Evolutionary conservation across 768 basidiomycete species (phyloP).

Genomic region (Suillus tomentosus): DNA sequence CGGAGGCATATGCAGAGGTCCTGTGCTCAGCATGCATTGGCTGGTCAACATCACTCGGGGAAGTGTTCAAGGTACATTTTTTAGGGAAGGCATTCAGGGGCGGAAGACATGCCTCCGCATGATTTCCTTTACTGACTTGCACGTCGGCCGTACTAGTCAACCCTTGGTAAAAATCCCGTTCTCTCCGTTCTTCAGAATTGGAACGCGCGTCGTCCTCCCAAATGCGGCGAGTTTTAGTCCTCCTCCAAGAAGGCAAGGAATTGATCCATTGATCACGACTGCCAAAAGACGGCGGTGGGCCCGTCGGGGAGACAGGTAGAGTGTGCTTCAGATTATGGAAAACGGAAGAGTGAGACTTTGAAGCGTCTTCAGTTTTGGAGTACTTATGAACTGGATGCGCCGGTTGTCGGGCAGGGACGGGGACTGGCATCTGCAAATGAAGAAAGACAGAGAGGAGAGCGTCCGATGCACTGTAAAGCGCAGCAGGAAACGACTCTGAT

Average conservation of each 20-base stretch:
- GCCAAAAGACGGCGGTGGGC: slow-evolving; percentile 64
- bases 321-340: slow-evolving; percentile 58
- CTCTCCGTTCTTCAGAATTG: slow-evolving; percentile 22
- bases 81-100: slow-evolving; percentile 47
- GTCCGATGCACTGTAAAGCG: slow-evolving; percentile 45
- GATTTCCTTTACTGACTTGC: slow-evolving; percentile 81
- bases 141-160: slow-evolving; percentile 79
- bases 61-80: slow-evolving; percentile 14
- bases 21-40: slow-evolving; percentile 4
- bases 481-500: slow-evolving; percentile 39
- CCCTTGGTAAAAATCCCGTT: slow-evolving; percentile 71
- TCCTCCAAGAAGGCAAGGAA: slow-evolving; percentile 72
- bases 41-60: slow-evolving; percentile 34
- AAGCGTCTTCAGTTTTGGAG: slow-evolving; percentile 43
- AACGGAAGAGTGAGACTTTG: slow-evolving; percentile 41
- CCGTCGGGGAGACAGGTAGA: slow-evolving; percentile 59
- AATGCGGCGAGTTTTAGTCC: slow-evolving; percentile 64
- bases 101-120: slow-evolving; percentile 85
- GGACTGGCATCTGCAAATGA: slow-evolving; percentile 81
- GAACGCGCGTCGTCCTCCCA: slow-evolving; percentile 55
- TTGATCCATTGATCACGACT: slow-evolving; percentile 74
- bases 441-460: slow-evolving; percentile 41
- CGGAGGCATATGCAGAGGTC: not conserved
- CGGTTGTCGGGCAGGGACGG: slow-evolving; percentile 63
- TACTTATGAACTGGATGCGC: slow-evolving; percentile 71